Evolutionary conservation across 2,329 filamentous ascomycete genomes (phyloP).

Genomic region (Sphaerulina vaccinii): DNA sequence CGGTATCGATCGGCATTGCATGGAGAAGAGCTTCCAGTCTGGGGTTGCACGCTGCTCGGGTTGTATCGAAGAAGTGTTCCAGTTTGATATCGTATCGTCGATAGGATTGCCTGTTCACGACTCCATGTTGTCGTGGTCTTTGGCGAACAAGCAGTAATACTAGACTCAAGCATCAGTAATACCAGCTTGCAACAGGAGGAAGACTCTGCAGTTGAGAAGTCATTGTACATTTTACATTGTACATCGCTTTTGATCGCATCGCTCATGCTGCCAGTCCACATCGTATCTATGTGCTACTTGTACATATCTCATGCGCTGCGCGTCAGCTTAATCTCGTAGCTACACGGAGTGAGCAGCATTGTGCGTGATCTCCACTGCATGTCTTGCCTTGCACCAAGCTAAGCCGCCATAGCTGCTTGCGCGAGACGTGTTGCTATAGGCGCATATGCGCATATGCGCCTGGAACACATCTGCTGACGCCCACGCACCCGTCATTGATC

Average conservation of each 20-base stretch:
- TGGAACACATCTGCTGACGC: not conserved
- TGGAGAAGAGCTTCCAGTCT: no score
- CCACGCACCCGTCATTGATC: not conserved
- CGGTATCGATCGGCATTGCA: no score
- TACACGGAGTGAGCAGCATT: not conserved
- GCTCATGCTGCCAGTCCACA: not conserved
- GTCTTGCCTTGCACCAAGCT: not conserved
- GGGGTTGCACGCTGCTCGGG: no score
- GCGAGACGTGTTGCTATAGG: not conserved
- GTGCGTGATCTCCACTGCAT: not conserved
- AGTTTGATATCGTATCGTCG: no score
- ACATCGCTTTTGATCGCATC: not conserved
- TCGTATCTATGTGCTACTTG: not conserved
- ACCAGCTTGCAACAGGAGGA: not conserved
- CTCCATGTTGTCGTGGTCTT: not conserved
- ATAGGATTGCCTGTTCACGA: conserved; percentile 2
- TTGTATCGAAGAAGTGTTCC: no score
- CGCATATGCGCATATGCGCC: not conserved
- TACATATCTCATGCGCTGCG: not conserved
- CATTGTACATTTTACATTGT: not conserved
- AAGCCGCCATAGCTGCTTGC: not conserved
- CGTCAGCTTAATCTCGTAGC: not conserved
- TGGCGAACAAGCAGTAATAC: conserved; percentile 1
- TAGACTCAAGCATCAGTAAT: not conserved
- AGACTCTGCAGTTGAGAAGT: not conserved